Evolutionary conservation across 2,329 filamentous ascomycete species (phyloP), one percentile per base, ranked within the genome.

Genomic region (Rhinocladiella mackenziei): DNA sequence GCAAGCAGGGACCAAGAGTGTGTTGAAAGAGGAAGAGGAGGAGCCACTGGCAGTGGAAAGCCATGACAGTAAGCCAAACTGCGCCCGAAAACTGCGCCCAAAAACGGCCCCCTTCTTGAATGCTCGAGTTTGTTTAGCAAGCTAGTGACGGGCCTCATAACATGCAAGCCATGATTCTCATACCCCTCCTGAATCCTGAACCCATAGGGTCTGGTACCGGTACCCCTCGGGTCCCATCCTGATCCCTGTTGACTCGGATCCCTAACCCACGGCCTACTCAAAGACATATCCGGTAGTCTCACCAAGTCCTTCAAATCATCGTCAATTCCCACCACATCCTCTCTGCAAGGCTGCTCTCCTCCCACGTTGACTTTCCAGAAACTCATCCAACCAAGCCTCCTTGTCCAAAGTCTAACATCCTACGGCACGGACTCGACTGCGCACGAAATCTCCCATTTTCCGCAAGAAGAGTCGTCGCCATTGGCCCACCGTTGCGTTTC

Each of bases 401-500:
- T 13, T 23, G 15, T 31, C 33, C 22, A 19, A 17, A 25, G 11
- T 23, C 35, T 8, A 11, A 6, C 9, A 11, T 19, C 10, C 32
- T 20, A 22, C 32, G 32, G 26, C 25, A 13, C 42, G 28, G 41
- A 39, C 41, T 44, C 31, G 25, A 13, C 32, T 39, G 26, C 26
- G 18, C 33, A 37, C 20, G 22, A 17, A 20, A 37, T 14, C 13
- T 5, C 34, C 9, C 33, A 22, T 5, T 32, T 26, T 39, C 26
- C 25, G 20, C 28, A 22, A 31, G 20, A 37, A 17, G 20, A 22
- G 14, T 37, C 18, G 34, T 31, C 26, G 15, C 39, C 20, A 30
- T 32, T 45, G 42, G 42, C 19, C 40, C 32, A 37, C 40, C 32
- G 22, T 14, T 39, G 35, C 5, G 13, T 26, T 39, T 22, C 19